phyloP scores from a whole-genome alignment of 345 rosid species.

The Leavenworthia alabamica region DNA sequence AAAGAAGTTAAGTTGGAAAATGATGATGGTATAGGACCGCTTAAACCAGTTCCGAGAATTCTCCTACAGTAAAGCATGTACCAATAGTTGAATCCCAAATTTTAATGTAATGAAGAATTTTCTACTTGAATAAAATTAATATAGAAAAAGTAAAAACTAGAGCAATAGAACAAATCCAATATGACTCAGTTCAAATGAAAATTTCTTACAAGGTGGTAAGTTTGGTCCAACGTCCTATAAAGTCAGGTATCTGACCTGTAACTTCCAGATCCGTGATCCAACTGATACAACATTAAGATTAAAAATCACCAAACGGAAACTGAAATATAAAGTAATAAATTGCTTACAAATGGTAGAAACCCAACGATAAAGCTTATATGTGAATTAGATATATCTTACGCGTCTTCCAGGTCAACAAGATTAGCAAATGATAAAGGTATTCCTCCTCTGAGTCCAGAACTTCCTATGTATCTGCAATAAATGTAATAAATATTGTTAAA shows the following conservation, averaged over 20 bases:
- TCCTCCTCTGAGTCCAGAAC: conserved; percentile 53
- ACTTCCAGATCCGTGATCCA: conserved; percentile 39
- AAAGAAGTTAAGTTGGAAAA: conserved; percentile 46
- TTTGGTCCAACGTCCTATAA: conserved; percentile 49
- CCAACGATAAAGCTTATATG: neutral
- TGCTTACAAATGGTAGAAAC: neutral
- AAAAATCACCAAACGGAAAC: neutral
- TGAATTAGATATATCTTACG: conserved; percentile 18
- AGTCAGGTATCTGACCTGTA: conserved; percentile 50
- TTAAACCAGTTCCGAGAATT: conserved; percentile 50
- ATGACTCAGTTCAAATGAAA: neutral
- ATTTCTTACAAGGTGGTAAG: conserved; percentile 40
- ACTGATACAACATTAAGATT: conserved; percentile 19
- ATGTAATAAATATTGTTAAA: neutral
- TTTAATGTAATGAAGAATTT: neutral
- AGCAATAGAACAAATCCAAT: neutral
- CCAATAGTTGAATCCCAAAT: neutral
- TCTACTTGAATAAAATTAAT: neutral
- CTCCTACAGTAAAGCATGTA: conserved; percentile 35
- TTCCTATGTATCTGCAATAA: conserved; percentile 41
- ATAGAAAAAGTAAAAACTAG: neutral
- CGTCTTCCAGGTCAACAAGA: conserved; percentile 16
- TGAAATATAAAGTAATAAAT: neutral
- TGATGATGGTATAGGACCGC: conserved; percentile 58
- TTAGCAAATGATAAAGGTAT: conserved; percentile 49